Evolutionary conservation across 805 yeast species (phyloP).

Genomic region (Naumovozyma castellii): DNA sequence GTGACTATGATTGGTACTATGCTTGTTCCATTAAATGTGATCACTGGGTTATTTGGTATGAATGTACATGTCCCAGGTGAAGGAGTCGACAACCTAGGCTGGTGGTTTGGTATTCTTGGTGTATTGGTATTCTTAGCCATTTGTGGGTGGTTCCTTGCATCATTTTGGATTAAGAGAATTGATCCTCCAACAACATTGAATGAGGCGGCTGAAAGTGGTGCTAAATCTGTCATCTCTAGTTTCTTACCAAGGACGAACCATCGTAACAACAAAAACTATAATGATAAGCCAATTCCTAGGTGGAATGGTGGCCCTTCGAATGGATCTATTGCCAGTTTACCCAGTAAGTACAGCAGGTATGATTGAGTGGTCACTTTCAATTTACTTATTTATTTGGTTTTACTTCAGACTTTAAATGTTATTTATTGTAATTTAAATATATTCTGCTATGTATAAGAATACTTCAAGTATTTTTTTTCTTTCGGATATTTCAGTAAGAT

Average conservation of each 20-base stretch:
- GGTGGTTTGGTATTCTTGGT: constrained; percentile 66
- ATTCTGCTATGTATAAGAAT: too few species aligned
- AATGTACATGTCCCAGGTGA: constrained; percentile 82
- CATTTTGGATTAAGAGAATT: constrained; percentile 30
- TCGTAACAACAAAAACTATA: constrained; percentile 2
- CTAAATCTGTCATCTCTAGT: constrained; percentile 28
- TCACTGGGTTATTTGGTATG: constrained; percentile 94
- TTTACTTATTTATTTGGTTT: neutral
- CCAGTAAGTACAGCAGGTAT: constrained; percentile 17
- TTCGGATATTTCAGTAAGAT: too few species aligned
- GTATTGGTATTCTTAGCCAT: constrained; percentile 37
- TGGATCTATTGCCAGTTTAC: constrained; percentile 13
- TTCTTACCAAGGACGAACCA: constrained; percentile 12
- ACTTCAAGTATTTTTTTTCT: too few species aligned
- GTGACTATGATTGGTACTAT: constrained; percentile 87
- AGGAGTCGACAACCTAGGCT: constrained; percentile 33
- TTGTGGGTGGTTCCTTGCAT: constrained; percentile 34
- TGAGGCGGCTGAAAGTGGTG: constrained; percentile 28
- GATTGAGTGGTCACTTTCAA: constrained; percentile 2
- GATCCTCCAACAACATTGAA: constrained; percentile 27
- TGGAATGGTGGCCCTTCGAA: constrained; percentile 4
- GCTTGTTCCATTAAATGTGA: constrained; percentile 77
- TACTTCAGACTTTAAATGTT: neutral
- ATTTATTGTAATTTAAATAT: neutral
- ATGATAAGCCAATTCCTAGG: neutral